Base-by-base conservation (phyloP, 257 asterid species). In the Verbena officinalis region DNA sequence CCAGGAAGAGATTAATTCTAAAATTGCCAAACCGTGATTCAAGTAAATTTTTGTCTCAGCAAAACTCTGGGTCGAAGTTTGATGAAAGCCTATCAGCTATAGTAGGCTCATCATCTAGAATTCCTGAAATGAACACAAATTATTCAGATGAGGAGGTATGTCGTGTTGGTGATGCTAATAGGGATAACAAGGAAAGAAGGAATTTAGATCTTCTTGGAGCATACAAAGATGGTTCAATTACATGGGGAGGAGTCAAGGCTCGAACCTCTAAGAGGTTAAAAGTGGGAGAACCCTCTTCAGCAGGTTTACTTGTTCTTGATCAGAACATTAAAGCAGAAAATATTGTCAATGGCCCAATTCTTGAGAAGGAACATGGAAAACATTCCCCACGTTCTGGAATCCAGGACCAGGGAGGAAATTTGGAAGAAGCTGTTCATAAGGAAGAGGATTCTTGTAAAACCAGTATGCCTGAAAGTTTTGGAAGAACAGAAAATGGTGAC, bases 231-330 rank as follows among this genome's bases (percentile, higher is more conserved):
- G 81, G 92, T 49, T 69, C 84, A 59, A 75, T 84, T 65, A 78
- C 85, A 63, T 93, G 97, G 97, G 97, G 96, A 71, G 97, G 97
- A 62, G 89, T 85, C 78, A 90, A 74, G 74, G 46, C 85, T 65
- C 96, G 99, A 57, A 78, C 95, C 46, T 77, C 95, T 53, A 94
- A 94, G 77, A 91, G 87, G 76, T 62, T 79, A 56, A 90, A 79
- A 79, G 63, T 74, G 52, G 96, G 78, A 56, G 93, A 83, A 80
- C 67, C 84, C 59, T 65, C 63, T 22, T 49, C 84, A 62, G 70
- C 83, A 45, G 74, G 67, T 59, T 60, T 77, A 63, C 69, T 65
- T 53, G 72, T 61, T 75, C 74, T 62, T 49, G 85, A 83, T 44
- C 86, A 69, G 51, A 67, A 44, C 48, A 65, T 59, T 24, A 68